Evolutionary conservation across 2,329 filamentous ascomycete species (phyloP), one percentile per base, ranked within the genome.

Genomic region (Talaromyces sp.): DNA sequence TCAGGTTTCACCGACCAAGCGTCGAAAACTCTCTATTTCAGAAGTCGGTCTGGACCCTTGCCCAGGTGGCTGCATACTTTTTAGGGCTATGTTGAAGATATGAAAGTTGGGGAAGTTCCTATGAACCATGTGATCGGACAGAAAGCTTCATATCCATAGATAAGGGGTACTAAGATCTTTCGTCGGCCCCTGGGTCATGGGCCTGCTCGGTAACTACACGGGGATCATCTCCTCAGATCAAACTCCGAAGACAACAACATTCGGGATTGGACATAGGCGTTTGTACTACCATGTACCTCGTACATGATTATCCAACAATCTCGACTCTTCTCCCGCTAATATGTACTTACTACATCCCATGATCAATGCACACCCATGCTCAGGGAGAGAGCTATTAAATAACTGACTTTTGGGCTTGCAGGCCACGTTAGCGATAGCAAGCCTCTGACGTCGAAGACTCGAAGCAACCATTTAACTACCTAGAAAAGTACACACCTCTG

Each of bases 401-500:
- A 6, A n/a, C 27, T 52, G 50, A 35, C 50, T 22, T 35, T 37
- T 37, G 2, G 11, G 33, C 19, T 35, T 56, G 33, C 33, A 25
- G n/a, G 33, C 52, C 31, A 54, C 50, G 52, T 39, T 56, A 56
- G 52, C 31, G 33, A 39, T 33, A 39, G 41, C 59, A 37, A 52
- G 59, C 47, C 59, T 61, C 60, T 62, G 47, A 62, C 60, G 47
- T 62, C 47, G n/a, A 54, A 31, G 52, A 37, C 33, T 22, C n/a
- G 3, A 22, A 56, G 33, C 33, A 25, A 56, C 19, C 17, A 22
- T 19, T 5, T 19, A 35, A 3, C 49, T 19, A 19, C 9, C 49
- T 52, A 33, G 50, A 11, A 15, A 25, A 25, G 45, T 25, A 27
- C 10, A 49, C 5, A 17, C 15, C 41, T 19, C 15, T n/a, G 27